phyloP scores from a whole-genome alignment of 139 green algal genomes.

The Chlamydomonas applanata region DNA sequence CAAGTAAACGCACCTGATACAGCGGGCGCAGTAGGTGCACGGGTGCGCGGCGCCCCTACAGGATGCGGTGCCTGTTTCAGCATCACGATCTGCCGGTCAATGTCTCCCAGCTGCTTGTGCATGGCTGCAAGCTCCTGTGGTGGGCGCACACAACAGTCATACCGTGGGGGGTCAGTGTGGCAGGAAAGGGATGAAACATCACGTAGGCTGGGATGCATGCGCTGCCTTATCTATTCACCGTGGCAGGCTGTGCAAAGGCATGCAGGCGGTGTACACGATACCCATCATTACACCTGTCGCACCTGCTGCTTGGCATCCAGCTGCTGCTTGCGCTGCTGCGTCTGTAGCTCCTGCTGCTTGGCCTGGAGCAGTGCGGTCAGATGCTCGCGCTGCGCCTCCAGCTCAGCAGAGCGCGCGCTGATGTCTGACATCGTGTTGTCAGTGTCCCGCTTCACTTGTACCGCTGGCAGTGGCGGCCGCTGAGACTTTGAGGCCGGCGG shows the following conservation, averaged over 20 bases:
- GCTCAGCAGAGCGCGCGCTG: slow-evolving; percentile 16
- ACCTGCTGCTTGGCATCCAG: too few relatives aligned
- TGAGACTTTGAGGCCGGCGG: not conserved
- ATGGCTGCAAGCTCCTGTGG: slow-evolving; percentile 11
- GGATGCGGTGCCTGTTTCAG: not conserved
- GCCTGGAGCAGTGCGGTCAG: not conserved
- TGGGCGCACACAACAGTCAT: too few relatives aligned
- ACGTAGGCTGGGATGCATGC: too few relatives aligned
- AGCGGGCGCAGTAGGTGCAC: too few relatives aligned
- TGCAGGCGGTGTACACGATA: too few relatives aligned
- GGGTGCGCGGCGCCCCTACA: too few relatives aligned
- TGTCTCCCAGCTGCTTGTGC: slow-evolving; percentile 13
- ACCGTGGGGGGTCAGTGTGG: too few relatives aligned
- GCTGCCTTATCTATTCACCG: too few relatives aligned
- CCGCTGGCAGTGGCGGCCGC: not conserved
- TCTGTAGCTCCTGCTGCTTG: slow-evolving; percentile 15
- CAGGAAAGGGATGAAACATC: too few relatives aligned
- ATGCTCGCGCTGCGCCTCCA: slow-evolving; percentile 11
- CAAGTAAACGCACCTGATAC: too few relatives aligned
- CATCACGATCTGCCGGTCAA: not conserved
- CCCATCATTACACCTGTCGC: too few relatives aligned
- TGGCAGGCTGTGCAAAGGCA: too few relatives aligned
- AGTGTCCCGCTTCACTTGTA: not conserved
- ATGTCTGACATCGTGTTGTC: slow-evolving; percentile 19
- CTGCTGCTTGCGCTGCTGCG: slow-evolving; percentile 14